Evolutionary conservation across 1,284 basidiomycete genomes (phyloP), one percentile per base, ranked within the genome.

Genomic region (Limonomyces culmigenus): DNA sequence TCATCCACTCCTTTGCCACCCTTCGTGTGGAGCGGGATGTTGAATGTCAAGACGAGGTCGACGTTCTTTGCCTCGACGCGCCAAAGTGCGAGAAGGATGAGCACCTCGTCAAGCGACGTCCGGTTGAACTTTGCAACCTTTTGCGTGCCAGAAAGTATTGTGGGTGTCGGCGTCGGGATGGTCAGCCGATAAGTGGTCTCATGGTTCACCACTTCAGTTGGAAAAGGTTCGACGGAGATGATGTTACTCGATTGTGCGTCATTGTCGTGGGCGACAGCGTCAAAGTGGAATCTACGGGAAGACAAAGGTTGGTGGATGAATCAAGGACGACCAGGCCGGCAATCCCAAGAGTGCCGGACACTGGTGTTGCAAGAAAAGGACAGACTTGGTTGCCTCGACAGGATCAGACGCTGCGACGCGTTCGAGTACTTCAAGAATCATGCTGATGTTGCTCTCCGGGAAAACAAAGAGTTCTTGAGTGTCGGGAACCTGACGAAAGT

Each of bases 401-500:
- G 54, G 55, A 34, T 75, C 64, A 21, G 62, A 51, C 25, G 65
- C 59, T 27, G 74, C 70, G 33, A 92, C 80, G 32, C 69, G 60
- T 54, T 87, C 59, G 5, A 98, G 61, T 14, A 96, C 71, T 52
- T 99, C 95, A 17, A 96, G 54, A 39, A 98, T 74, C 41, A 92
- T 67, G 47, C 81, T 88, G 43, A 80, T 61, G 41, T 72, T 67
- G 4, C 74, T 75, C 35, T 73, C 55, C 2, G 70, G 66, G 35
- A 77, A 77, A 29, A 97, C 56, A 52, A 89, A 84, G 32, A 97
- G 92, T 53, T 98, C 95, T 56, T 99, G 93, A 11, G 74, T 91
- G 53, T 98, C 85, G n/a, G 95, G 93, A 10, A 99, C 68, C 60
- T 97, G 88, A 41, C 93, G 86, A 2, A 95, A 44, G 43, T 80